Percentiles rank a stretch among this genome's conserved stretches.
Evolutionary conservation across 2,329 filamentous ascomycete species (phyloP).

Genomic region (Colletotrichum sp.): DNA sequence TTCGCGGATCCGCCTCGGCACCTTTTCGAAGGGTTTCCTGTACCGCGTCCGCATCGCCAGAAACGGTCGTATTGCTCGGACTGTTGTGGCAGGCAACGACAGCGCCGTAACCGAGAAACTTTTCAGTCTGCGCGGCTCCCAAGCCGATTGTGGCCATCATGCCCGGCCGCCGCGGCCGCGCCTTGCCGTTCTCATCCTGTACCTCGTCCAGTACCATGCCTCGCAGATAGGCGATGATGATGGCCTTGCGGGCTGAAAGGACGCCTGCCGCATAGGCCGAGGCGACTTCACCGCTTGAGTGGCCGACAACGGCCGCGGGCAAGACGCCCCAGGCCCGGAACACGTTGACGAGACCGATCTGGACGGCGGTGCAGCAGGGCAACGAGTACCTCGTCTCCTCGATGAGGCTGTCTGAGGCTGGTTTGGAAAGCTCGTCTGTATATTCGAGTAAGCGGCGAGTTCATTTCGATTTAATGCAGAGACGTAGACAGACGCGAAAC

Average conservation of each 20-base stretch:
- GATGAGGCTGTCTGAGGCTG: not conserved
- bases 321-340: constrained; percentile 34
- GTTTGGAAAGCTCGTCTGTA: not conserved
- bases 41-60: not conserved
- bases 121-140: not conserved
- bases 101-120: not conserved
- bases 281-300: constrained; percentile 49
- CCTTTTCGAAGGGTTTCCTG: not conserved
- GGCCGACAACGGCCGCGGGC: constrained; percentile 41
- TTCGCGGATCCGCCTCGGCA: not conserved
- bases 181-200: not conserved
- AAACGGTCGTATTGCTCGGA: not conserved
- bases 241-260: constrained; percentile 37
- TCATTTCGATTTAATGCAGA: not conserved
- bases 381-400: not conserved
- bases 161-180: not conserved
- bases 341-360: constrained; percentile 45
- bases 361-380: constrained; percentile 36
- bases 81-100: not conserved
- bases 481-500: not conserved
- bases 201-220: not conserved
- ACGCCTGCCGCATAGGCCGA: constrained; percentile 45
- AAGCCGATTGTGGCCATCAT: not conserved
- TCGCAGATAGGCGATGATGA: constrained; percentile 35
- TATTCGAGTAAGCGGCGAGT: not conserved